Evolutionary conservation across 2,329 filamentous ascomycete genomes (phyloP).

Genomic region (Nigrospora oryzae): DNA sequence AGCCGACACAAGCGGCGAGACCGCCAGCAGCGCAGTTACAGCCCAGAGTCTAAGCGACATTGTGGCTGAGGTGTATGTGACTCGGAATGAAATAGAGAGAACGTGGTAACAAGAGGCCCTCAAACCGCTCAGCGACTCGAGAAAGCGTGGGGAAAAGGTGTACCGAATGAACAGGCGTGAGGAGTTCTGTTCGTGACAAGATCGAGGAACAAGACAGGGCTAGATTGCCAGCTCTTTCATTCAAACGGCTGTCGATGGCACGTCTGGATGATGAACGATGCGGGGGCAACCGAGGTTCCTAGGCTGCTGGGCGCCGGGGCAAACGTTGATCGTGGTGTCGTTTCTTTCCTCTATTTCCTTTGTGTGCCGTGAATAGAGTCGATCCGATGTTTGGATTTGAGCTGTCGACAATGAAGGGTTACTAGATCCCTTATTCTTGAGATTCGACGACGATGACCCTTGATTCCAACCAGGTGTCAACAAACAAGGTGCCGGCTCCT

Average conservation of each 20-base stretch:
- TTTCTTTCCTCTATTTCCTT: too few relatives aligned
- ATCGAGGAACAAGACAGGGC: background rate
- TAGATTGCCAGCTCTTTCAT: background rate
- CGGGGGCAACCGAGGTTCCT: background rate
- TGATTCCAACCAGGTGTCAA: too few relatives aligned
- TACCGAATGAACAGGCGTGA: background rate
- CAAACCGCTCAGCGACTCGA: constrained; percentile 19
- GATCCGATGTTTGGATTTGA: too few relatives aligned
- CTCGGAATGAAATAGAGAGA: constrained; percentile 7
- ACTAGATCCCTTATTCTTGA: too few relatives aligned
- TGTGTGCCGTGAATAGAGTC: too few relatives aligned
- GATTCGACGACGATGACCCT: too few relatives aligned
- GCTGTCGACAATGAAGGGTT: too few relatives aligned
- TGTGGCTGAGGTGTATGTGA: constrained; percentile 4
- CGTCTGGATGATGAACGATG: background rate
- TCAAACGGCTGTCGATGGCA: background rate
- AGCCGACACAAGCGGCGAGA: constrained; percentile 12
- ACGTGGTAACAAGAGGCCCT: constrained; percentile 9
- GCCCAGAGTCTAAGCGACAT: constrained; percentile 18
- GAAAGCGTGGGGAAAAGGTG: constrained; percentile 7
- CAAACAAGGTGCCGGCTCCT: too few relatives aligned
- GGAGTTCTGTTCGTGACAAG: background rate
- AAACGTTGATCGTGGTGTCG: too few relatives aligned
- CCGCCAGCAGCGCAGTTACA: constrained; percentile 15
- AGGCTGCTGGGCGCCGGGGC: too few relatives aligned